Percentiles rank a stretch among this genome's conserved stretches.
phyloP scores from a whole-genome alignment of 1,284 basidiomycete species.

The Moesziomyces sp. region DNA sequence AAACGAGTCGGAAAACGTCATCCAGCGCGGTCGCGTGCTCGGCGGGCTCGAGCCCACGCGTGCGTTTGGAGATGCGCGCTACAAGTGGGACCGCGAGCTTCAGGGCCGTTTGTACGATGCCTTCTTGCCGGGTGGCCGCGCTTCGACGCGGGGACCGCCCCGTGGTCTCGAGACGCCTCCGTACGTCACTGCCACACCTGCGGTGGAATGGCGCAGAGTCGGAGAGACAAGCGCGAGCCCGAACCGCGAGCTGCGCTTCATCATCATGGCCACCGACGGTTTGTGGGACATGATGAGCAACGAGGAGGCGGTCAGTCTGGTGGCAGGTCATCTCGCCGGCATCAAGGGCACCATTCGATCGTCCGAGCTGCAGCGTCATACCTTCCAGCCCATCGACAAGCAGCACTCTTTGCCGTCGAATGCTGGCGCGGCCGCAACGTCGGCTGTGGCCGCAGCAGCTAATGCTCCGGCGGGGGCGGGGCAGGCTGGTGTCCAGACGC shows the following conservation, averaged over 20 bases:
- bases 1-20: constrained; percentile 82
- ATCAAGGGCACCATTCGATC: constrained; percentile 59
- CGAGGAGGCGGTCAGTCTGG: constrained; percentile 89
- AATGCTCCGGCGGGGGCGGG: constrained; percentile 70
- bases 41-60: constrained; percentile 94
- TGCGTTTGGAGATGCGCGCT: constrained; percentile 93
- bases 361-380: constrained; percentile 53
- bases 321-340: constrained; percentile 64
- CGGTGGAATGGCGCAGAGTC: constrained; percentile 53
- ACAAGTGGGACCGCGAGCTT: constrained; percentile 76
- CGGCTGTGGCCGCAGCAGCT: not conserved
- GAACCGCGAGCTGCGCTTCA: constrained; percentile 60
- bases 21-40: constrained; percentile 76
- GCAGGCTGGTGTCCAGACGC: not conserved
- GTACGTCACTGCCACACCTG: constrained; percentile 89
- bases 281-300: constrained; percentile 94
- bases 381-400: constrained; percentile 53
- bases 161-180: constrained; percentile 74
- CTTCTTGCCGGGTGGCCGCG: constrained; percentile 62
- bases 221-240: constrained; percentile 51
- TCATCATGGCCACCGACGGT: constrained; percentile 92
- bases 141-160: constrained; percentile 54
- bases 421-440: not conserved
- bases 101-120: constrained; percentile 68
- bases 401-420: constrained; percentile 25